These are phyloP conservation scores for Arabidopsis suecica DNA, from an alignment of 345 rosid species.

Conservation along the genomic window DNA sequence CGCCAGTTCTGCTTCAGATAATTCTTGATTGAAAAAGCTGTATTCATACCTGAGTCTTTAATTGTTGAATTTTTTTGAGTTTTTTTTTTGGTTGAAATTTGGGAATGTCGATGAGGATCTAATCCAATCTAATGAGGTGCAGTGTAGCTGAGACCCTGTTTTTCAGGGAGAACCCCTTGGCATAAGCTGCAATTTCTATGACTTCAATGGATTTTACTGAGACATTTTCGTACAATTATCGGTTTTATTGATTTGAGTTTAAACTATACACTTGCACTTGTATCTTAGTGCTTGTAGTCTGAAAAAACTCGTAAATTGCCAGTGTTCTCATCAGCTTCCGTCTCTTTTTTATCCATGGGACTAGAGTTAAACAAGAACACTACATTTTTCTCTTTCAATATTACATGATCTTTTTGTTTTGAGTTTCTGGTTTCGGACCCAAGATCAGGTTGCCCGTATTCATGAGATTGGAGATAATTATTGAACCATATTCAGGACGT, in stretches of 20 bases:
- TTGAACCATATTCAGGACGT: neutral
- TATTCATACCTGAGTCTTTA: conserved; percentile 54
- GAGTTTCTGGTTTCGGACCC: too few relatives aligned
- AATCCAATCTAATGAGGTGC: conserved; percentile 33
- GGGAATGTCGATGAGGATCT: conserved; percentile 24
- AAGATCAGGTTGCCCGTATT: neutral
- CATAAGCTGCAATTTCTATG: conserved; percentile 50
- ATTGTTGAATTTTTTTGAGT: neutral
- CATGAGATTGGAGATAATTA: neutral
- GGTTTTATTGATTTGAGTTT: conserved; percentile 13
- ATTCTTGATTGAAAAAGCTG: conserved; percentile 87
- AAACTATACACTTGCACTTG: conserved; percentile 41
- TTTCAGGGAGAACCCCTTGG: conserved; percentile 65
- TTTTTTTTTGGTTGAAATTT: neutral
- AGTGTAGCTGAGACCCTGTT: conserved; percentile 44
- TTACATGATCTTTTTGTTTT: neutral
- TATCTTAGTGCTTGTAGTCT: conserved; percentile 38
- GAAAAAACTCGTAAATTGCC: conserved; percentile 31
- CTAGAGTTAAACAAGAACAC: conserved; percentile 38
- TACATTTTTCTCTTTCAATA: neutral
- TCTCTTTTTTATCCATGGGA: conserved; percentile 6
- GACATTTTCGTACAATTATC: conserved; percentile 22
- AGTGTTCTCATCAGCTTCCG: conserved; percentile 39
- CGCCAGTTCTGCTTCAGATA: conserved; percentile 98
- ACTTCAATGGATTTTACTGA: conserved; percentile 53